Evolutionary conservation across 371 early-diverging fungal species (phyloP), one percentile per base, ranked within the genome.

Genomic region (Rhizopus sp.): DNA sequence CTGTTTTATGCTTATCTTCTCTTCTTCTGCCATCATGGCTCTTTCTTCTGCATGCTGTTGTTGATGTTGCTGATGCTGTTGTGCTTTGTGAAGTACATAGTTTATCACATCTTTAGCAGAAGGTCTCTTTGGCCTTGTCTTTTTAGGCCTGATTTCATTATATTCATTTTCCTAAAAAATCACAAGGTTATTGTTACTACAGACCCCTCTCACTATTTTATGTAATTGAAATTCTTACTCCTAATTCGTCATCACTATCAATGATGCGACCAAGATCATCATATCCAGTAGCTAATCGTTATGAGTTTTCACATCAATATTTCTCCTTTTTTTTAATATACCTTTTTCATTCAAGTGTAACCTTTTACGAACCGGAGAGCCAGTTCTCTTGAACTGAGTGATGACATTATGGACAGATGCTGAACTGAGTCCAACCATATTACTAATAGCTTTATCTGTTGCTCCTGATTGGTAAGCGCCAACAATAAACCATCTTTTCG

Each of bases 381-480:
- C 79, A 3, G 72, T 66, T 47, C 62, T 73, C 29, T 64, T 66
- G 34, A 70, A 76, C 57, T 75, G 70, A 30, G 66, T 51, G 41
- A 73, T 60, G 33, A 79, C 73, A 35, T 72, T 69, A 31, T 73
- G 70, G 16, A 72, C 73, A 9, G 72, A 66, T 3, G 69, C 66
- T 17, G 59, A 66, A 9, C 74, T 73, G 13, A 79, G 69, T 15
- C 76, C 76, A 49, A 72, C 56, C 15, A 79, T 54, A 29, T 71
- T 66, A 29, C 72, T 72, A 13, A 73, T 62, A 13, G 60, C 56
- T 58, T 63, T 73, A 55, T 79, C 79, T 37, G 72, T 62, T 4
- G 76, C 76, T 44, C 79, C 79, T n/a, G 79, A 72, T 61, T 72
- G 70, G 52, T 75, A 64, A 41, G 79, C 79, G 7, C 79, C 79